Conservation (phyloP, 805 yeast genomes). For the Ogataea saltuana region DNA sequence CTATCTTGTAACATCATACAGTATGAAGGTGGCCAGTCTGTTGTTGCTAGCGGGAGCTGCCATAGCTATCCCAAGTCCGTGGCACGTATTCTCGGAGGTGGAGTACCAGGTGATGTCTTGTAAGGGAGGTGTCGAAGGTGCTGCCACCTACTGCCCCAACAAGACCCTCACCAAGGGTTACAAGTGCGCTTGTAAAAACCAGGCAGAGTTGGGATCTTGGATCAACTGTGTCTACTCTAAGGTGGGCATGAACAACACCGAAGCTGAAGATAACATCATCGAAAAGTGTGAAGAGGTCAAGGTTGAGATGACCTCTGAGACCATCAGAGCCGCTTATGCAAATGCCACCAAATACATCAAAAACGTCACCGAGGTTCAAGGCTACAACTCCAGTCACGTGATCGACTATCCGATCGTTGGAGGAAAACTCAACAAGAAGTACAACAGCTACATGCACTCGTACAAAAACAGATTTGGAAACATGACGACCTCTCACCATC, state of each 20-base stretch:
- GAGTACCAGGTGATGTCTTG: conserved; percentile 26
- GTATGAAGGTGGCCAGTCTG: conserved; percentile 4
- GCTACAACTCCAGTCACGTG: conserved; percentile 34
- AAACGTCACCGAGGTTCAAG: conserved; percentile 31
- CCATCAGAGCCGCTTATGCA: conserved; percentile 38
- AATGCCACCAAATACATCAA: conserved; percentile 45
- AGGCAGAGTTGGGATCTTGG: conserved; percentile 33
- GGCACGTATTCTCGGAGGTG: conserved; percentile 18
- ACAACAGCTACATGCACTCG: conserved; percentile 29
- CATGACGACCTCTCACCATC: conserved; percentile 42
- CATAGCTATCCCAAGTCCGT: conserved; percentile 8
- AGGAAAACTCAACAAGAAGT: conserved; percentile 22
- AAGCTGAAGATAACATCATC: conserved; percentile 26
- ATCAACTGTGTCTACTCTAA: conserved; percentile 28
- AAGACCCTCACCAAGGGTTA: conserved; percentile 8
- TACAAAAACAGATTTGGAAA: conserved; percentile 36
- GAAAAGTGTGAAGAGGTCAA: conserved; percentile 22
- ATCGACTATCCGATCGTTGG: conserved; percentile 41
- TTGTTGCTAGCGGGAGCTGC: conserved; percentile 4
- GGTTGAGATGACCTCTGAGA: conserved; percentile 34
- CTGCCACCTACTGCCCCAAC: conserved; percentile 24
- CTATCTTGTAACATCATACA: too few species aligned
- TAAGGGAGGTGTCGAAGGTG: conserved; percentile 20
- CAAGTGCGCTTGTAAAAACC: conserved; percentile 30
- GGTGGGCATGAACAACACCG: conserved; percentile 14